phyloP scores from a whole-genome alignment of 768 basidiomycete genomes.

The Fomitopsis serialis region DNA sequence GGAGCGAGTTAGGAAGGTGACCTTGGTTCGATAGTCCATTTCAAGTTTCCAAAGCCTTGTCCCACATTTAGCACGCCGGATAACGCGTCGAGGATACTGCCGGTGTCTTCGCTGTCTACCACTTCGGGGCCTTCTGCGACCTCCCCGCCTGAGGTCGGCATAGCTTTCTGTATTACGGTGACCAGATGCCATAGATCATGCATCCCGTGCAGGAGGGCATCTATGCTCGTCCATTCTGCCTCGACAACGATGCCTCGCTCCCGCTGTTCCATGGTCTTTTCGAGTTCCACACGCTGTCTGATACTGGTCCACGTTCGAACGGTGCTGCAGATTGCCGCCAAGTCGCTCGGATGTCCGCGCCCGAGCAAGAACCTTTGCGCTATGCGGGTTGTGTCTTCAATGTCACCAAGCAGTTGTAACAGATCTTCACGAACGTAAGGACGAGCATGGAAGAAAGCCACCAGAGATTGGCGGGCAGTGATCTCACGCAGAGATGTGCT shows the following conservation, averaged over 20 bases:
- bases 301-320: constrained; percentile 57
- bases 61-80: constrained; percentile 3
- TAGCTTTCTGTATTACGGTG: constrained; percentile 39
- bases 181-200: constrained; percentile 47
- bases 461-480: constrained; percentile 67
- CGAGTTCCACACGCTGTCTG: constrained; percentile 44
- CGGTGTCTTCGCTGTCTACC: not conserved
- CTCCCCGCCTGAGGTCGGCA: constrained; percentile 16
- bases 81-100: not conserved
- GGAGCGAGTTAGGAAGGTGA: constrained; percentile 23
- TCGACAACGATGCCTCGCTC: constrained; percentile 17
- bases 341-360: constrained; percentile 60
- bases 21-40: constrained; percentile 66
- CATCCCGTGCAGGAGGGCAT: constrained; percentile 50
- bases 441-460: constrained; percentile 59
- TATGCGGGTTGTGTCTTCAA: constrained; percentile 70
- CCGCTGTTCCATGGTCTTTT: constrained; percentile 45
- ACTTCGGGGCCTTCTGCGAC: not conserved
- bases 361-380: constrained; percentile 73
- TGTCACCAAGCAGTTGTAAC: constrained; percentile 42
- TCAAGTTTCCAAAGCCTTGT: constrained; percentile 24
- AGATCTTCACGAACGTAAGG: constrained; percentile 66
- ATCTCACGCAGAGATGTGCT: constrained; percentile 75
- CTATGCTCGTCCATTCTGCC: constrained; percentile 53
- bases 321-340: constrained; percentile 58